Base-by-base conservation (phyloP, 495 filamentous ascomycete genomes). In the Aspergillus kassunensis region DNA sequence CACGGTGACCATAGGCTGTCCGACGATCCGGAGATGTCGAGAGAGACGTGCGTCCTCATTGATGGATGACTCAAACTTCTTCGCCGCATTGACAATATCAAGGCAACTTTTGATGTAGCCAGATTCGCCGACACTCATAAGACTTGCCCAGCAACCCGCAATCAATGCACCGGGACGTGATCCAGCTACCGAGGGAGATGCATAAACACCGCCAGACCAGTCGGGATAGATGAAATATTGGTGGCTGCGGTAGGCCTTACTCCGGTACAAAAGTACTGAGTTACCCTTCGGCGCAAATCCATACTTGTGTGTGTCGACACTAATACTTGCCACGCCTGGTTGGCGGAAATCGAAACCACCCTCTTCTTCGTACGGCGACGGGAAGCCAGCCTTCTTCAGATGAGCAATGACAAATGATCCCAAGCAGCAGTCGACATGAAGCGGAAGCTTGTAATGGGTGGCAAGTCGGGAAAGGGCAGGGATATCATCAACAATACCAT, bases 221-320 rank as follows among this genome's bases (percentile, higher is more conserved):
- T 92, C 86, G 5, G 95, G 86, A 30, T 87, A 90, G 67, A 99
- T 82, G 68, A 96, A 97, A 76, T 99, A 99, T 65, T 97, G 93
- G 65, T 96, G 87, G 30, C 79, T 77, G 53, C 93, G 84, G 41
- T 95, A 81, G 36, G 80, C 69, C 34, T 82, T 74, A 48, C 80
- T 88, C 61, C 95, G 89, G 76, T 97, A 97, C 47, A 99, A 81
- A 15, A 96, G 71, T 8, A 90, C 91, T 23, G 84, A 89, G 75
- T 93, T 97, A 48, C 93, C 93, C 71, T 97, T 97, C 19, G 93
- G 93, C 0, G 93, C 95, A 69, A 99, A 99, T 20, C 93, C 93
- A 67, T 99, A 98, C 68, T 98, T 98, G 74, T 98, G 93, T 24
- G 93, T 99, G 65, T 99, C 93, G 63, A 92, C 95, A 59, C 81